A percentile compares a stretch with the other conserved stretches of the same genome.
Evolutionary conservation across 2,329 filamentous ascomycete genomes (phyloP).

Genomic region (Pezicula neosporulosa): DNA sequence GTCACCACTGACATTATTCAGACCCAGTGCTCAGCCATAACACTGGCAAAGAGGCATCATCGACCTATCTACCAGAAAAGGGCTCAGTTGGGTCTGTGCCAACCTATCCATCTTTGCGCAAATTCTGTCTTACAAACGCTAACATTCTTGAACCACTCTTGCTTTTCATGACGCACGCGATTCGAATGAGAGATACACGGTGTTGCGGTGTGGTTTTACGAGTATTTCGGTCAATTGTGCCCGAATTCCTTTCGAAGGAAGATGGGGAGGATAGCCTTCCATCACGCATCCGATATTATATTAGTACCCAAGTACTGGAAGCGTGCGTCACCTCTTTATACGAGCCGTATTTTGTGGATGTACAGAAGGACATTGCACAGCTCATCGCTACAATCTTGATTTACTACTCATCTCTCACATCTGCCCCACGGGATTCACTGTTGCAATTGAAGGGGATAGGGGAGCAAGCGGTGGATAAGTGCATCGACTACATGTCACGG

Average conservation of each 20-base stretch:
- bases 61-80: slow-evolving; percentile 17
- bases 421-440: slow-evolving; percentile 73
- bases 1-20: slow-evolving; percentile 5
- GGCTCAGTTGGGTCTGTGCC: slow-evolving; percentile 10
- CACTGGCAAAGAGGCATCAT: slow-evolving; percentile 24
- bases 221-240: slow-evolving; percentile 81
- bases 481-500: slow-evolving; percentile 57
- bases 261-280: slow-evolving; percentile 37
- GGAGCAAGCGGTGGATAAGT: slow-evolving; percentile 60
- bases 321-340: slow-evolving; percentile 88
- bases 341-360: slow-evolving; percentile 94
- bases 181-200: slow-evolving; percentile 84
- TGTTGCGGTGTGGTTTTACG: slow-evolving; percentile 83
- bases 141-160: slow-evolving; percentile 83
- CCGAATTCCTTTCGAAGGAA: slow-evolving; percentile 63
- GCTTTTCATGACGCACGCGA: slow-evolving; percentile 85
- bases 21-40: slow-evolving; percentile 11
- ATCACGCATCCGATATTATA: slow-evolving; percentile 78
- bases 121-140: slow-evolving; percentile 77
- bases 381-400: slow-evolving; percentile 84
- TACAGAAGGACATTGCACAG: slow-evolving; percentile 86
- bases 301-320: slow-evolving; percentile 83
- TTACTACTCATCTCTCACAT: slow-evolving; percentile 66
- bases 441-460: slow-evolving; percentile 76
- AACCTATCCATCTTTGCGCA: slow-evolving; percentile 59